A percentile compares a stretch with the other conserved stretches of the same genome.
Conservation (phyloP, 202 grass and related monocot genomes). For the Brachypodium distachyon region DNA sequence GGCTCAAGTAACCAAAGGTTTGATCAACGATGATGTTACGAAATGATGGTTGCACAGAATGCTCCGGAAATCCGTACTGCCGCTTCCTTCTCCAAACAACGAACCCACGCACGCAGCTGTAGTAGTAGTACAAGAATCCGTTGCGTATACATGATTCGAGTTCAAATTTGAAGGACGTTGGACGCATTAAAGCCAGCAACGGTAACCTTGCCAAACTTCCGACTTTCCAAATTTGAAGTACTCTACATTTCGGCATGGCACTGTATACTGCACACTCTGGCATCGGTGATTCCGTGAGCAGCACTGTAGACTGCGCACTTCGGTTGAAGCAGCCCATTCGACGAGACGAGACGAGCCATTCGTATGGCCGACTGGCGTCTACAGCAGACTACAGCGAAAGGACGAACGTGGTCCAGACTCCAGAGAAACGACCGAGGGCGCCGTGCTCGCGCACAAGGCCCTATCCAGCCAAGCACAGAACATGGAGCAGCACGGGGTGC, state of each 20-base stretch:
- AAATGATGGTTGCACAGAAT: too few species aligned
- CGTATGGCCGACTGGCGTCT: not conserved
- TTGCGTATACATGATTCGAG: not conserved
- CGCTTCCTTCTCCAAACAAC: not conserved
- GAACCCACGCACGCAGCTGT: not conserved
- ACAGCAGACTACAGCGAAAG: not conserved
- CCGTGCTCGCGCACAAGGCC: not conserved
- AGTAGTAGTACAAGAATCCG: not conserved
- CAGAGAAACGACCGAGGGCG: not conserved
- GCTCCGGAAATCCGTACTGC: not conserved
- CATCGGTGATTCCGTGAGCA: too few species aligned
- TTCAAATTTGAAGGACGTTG: not conserved
- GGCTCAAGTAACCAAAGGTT: not conserved
- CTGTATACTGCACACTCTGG: not conserved
- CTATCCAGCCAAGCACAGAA: not conserved
- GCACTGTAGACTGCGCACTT: too few species aligned
- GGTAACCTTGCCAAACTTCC: conserved; percentile 1
- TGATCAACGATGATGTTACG: too few species aligned
- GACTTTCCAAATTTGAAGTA: not conserved
- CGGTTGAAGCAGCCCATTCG: too few species aligned
- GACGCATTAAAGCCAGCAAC: not conserved
- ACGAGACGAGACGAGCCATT: not conserved
- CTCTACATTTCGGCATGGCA: not conserved
- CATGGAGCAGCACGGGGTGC: not conserved
- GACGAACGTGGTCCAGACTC: not conserved